Evolutionary conservation across 139 green algal species (phyloP), one percentile per base, ranked within the genome.

Genomic region (Monoraphidium neglectum): DNA sequence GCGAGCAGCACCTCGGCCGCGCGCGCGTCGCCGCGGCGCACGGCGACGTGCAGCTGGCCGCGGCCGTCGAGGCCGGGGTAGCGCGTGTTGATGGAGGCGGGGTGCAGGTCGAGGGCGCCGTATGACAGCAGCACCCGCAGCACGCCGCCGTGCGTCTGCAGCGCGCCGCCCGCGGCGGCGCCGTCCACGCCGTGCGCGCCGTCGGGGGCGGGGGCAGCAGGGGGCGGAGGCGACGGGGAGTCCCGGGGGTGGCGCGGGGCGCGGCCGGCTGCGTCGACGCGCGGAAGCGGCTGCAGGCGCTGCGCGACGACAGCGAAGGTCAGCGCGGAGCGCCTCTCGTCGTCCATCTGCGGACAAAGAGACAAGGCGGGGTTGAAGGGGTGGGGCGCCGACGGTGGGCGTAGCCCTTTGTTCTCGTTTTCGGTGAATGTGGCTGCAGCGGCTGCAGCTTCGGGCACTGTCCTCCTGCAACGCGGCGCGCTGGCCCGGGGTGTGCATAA

Each of bases 11-110:
- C n/a, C 72, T 77, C 33, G 5, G 35, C 62, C 62, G 24, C 33
- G 33, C 30, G 26, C 62, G 30, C 62, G 30, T 70, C 30, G 24
- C 62, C 62, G 24, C 33, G 26, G 8, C 30, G 12, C 30, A 46
- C 62, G 6, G 18, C 23, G 23, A 70, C 62, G 23, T 46, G 33
- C 33, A 70, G 62, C 62, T 51, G 62, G 5, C 15, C 16, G 30
- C 33, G 62, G 24, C 5, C 62, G 24, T 40, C 33, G 6, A 40
- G 33, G 12, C 49, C 68, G 32, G 73, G 73, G 35, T 73, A 67
- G 30, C 63, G 66, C 21, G 73, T 79, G 51, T 79, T 79, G 63
- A 79, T 72, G 49, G 46, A 67, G 33, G 2, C 51, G 23, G 73
- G 62, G 36, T 72, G 30, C 1, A 72, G 47, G 51, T 67, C 47